Conservation (phyloP, 192 early-diverging fungal genomes). For the Coemansia sp. region DNA sequence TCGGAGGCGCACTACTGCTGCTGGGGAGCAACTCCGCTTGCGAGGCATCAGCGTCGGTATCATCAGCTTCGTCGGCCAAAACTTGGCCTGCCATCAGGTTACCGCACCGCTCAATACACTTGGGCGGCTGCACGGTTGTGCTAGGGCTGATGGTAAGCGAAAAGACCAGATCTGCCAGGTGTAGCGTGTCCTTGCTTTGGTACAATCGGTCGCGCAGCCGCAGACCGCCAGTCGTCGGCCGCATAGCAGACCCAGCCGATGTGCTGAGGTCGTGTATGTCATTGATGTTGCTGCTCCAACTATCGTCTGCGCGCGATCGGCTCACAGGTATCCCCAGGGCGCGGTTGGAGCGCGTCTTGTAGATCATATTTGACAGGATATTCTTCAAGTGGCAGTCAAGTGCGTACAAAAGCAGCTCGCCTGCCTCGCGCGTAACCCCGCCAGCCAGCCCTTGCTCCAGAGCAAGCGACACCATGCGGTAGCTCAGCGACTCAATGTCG, state of each 20-base stretch:
- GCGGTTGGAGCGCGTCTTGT: slow-evolving; percentile 66
- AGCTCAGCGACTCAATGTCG: slow-evolving; percentile 62
- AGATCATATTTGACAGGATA: slow-evolving; percentile 68
- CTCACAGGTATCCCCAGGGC: slow-evolving; percentile 59
- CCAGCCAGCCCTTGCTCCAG: slow-evolving; percentile 69
- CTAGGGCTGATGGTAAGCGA: slow-evolving; percentile 67
- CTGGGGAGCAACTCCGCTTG: slow-evolving; percentile 15
- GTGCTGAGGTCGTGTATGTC: neutral
- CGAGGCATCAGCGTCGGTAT: slow-evolving; percentile 18
- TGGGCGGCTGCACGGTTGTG: slow-evolving; percentile 64
- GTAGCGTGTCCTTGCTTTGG: slow-evolving; percentile 51
- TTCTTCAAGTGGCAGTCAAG: slow-evolving; percentile 74
- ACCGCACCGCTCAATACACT: slow-evolving; percentile 63
- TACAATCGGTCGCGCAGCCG: slow-evolving; percentile 54
- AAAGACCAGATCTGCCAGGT: slow-evolving; percentile 65
- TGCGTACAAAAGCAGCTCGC: slow-evolving; percentile 68
- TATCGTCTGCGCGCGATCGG: slow-evolving; percentile 1
- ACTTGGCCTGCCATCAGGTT: slow-evolving; percentile 61
- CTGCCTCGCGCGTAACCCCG: slow-evolving; percentile 63
- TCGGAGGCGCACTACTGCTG: neutral
- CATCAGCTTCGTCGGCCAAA: slow-evolving; percentile 25
- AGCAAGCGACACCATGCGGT: slow-evolving; percentile 70
- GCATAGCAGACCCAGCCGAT: neutral
- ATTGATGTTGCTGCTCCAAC: neutral
- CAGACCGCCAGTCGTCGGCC: slow-evolving; percentile 42